Evolutionary conservation across 148 eudicot genomes (phyloP).

Genomic region (Talinum fruticosum): DNA sequence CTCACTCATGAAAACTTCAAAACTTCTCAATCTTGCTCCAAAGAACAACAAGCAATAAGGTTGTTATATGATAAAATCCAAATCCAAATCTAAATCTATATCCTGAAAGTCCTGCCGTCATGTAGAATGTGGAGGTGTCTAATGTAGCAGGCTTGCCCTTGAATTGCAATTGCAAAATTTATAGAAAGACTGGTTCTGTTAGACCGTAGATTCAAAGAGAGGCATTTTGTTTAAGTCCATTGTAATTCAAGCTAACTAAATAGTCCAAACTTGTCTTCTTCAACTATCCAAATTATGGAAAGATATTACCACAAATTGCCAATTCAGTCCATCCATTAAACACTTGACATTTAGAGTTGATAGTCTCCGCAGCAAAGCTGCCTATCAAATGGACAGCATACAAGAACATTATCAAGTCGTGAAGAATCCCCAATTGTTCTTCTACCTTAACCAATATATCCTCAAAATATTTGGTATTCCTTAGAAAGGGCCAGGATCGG

Average conservation of each 20-base stretch:
- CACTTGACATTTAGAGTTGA: constrained; percentile 19
- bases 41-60: constrained; percentile 18
- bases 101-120: too few species aligned
- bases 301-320: constrained; percentile 12
- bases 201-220: too few species aligned
- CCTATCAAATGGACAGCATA: constrained; percentile 18
- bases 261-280: too few species aligned
- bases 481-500: neutral
- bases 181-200: too few species aligned
- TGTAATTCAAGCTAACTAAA: too few species aligned
- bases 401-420: constrained; percentile 16
- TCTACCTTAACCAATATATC: constrained; percentile 18
- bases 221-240: too few species aligned
- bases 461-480: neutral
- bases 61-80: too few species aligned
- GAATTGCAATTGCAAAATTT: too few species aligned
- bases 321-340: constrained; percentile 37
- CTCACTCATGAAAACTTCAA: constrained; percentile 31
- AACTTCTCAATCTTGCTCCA: constrained; percentile 21
- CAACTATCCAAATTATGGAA: too few species aligned
- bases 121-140: too few species aligned
- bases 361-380: neutral
- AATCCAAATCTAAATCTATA: too few species aligned
- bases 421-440: constrained; percentile 24
- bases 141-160: too few species aligned